Conservation (phyloP, 2,329 filamentous ascomycete species). For the Dactylellina sp. region DNA sequence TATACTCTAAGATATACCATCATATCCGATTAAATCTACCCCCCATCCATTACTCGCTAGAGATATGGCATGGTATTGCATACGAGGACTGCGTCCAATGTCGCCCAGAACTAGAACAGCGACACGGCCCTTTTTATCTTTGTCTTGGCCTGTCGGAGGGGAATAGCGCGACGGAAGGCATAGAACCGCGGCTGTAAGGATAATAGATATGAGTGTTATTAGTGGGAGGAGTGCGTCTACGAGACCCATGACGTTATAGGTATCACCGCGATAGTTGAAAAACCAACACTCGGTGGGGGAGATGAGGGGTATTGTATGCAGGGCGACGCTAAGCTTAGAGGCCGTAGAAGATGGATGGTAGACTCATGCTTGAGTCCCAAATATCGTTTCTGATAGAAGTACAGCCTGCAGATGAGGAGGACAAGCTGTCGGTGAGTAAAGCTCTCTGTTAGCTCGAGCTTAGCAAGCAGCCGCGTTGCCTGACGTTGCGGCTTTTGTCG, state of each 20-base stretch:
- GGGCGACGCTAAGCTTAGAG: not conserved
- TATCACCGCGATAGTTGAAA: not conserved
- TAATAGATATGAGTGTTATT: slow-evolving; percentile 34
- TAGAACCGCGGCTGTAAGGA: slow-evolving; percentile 27
- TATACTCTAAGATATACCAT: slow-evolving; percentile 69
- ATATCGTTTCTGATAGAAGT: not conserved
- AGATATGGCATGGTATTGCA: slow-evolving; percentile 98
- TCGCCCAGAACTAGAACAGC: slow-evolving; percentile 88
- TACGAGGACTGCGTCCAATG: slow-evolving; percentile 93
- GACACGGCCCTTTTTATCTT: slow-evolving; percentile 53
- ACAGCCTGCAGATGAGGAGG: slow-evolving; percentile 6
- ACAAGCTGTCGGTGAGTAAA: not conserved
- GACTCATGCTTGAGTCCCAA: too few species aligned
- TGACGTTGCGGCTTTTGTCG: not conserved
- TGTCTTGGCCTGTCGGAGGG: slow-evolving; percentile 14
- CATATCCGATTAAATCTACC: slow-evolving; percentile 89
- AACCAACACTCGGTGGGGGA: slow-evolving; percentile 4
- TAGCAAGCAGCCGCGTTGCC: slow-evolving; percentile 4
- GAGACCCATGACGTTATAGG: slow-evolving; percentile 36
- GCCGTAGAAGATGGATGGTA: too few species aligned
- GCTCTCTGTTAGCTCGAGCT: slow-evolving; percentile 7
- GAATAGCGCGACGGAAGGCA: slow-evolving; percentile 47
- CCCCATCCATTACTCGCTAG: slow-evolving; percentile 82
- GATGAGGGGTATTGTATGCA: not conserved
- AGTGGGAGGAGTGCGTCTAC: slow-evolving; percentile 47